Base-by-base conservation (phyloP, 1,139 yeast genomes). In the Geotrichum bryndzae region DNA sequence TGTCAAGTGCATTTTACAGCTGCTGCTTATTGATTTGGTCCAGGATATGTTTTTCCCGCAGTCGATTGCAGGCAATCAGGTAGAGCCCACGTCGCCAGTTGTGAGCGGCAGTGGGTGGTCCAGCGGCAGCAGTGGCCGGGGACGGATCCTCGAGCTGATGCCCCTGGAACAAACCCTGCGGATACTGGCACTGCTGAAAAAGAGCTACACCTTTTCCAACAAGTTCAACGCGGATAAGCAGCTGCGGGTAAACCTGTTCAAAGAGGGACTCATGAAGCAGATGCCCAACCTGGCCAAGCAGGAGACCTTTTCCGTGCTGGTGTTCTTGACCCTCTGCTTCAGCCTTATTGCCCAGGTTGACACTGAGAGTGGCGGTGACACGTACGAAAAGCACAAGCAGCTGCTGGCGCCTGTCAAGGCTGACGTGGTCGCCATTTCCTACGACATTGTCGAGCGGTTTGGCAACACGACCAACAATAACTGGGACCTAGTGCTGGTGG, bases 401-500 rank as follows among this genome's bases (percentile, higher is more conserved):
- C 22, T 41, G 18, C 48, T 41, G 6, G 23, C 5, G n/a, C 48
- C 48, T 8, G 48, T 41, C 48, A 41, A 41, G 22, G 48, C 48
- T 6, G 48, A 41, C 22, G 48, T 41, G 48, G 48, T n/a, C 10
- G 18, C 22, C 23, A 41, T 41, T n/a, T 41, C 48, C 1, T 41
- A 41, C 23, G 48, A 41, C 69, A 84, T 82, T 58, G 84, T 80
- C 13, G 69, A 72, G 61, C 66, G 70, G 10, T 51, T 18, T 38
- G 53, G 51, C 18, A 41, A 41, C 18, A 54, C 51, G 5, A 41
- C 48, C 13, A 41, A n/a, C 54, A 80, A 83, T 29, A 87, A 96
- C 3, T 88, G 97, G 95, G 82, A 88, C 69, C 98, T 98, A 0
- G 97, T 94, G 27, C 89, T 92, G 53, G 87, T 89, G 52, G 96